Percentiles rank a stretch among this genome's conserved stretches.
phyloP scores from a whole-genome alignment of 768 basidiomycete species.

The Pleurotus giganteus region DNA sequence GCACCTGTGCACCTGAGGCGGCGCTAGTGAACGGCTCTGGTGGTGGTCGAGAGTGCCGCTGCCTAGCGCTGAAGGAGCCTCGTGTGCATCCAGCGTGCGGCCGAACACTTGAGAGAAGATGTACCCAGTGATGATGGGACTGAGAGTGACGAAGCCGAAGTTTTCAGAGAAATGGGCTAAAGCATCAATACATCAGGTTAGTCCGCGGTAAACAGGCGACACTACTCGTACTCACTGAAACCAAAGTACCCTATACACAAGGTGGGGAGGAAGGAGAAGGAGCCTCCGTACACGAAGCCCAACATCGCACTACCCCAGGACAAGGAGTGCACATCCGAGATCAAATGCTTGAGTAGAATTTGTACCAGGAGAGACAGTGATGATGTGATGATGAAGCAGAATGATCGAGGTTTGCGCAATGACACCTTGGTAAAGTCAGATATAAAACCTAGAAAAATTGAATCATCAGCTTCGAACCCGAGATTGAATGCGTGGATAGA shows the following conservation, averaged over 20 bases:
- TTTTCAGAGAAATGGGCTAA: slow-evolving; percentile 79
- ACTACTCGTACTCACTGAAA: slow-evolving; percentile 50
- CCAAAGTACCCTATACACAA: slow-evolving; percentile 89
- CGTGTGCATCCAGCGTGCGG: slow-evolving; percentile 72
- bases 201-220: not conserved
- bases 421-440: slow-evolving; percentile 64
- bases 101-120: slow-evolving; percentile 83
- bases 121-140: slow-evolving; percentile 79
- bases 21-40: not conserved
- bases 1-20: slow-evolving; percentile 39
- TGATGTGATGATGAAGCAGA: slow-evolving; percentile 65
- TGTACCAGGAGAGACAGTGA: slow-evolving; percentile 73
- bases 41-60: not conserved
- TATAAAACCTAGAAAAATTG: slow-evolving; percentile 46
- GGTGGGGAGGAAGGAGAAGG: slow-evolving; percentile 73
- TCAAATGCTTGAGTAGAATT: slow-evolving; percentile 43
- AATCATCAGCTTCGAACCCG: not conserved
- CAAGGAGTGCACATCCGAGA: slow-evolving; percentile 58
- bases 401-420: slow-evolving; percentile 63
- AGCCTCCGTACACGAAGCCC: slow-evolving; percentile 70
- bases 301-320: slow-evolving; percentile 62
- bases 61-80: slow-evolving; percentile 19
- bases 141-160: slow-evolving; percentile 75
- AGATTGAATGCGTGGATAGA: too few species aligned
- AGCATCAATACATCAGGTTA: not conserved